Percentiles rank a stretch among this genome's conserved stretches.
phyloP scores from a whole-genome alignment of 2,329 filamentous ascomycete genomes.

The Penicillium sp. region DNA sequence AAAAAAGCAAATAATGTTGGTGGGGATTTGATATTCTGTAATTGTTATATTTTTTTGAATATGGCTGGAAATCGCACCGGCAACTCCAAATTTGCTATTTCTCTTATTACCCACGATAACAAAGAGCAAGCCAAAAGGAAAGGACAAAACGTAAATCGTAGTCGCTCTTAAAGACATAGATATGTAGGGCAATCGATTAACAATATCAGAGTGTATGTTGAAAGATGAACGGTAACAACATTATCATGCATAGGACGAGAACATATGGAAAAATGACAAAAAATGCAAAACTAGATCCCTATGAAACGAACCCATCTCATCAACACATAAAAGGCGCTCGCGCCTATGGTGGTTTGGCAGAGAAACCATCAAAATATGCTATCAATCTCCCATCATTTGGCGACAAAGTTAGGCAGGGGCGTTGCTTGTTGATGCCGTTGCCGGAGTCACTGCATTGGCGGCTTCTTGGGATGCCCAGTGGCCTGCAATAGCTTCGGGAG shows the following conservation, averaged over 20 bases:
- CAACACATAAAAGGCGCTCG: conserved; percentile 1
- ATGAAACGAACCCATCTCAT: neutral
- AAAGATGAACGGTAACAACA: neutral
- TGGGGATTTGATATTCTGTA: neutral
- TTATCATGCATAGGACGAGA: conserved; percentile 15
- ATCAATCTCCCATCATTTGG: neutral
- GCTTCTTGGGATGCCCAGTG: conserved; percentile 37
- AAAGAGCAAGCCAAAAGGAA: neutral
- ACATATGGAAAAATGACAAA: conserved; percentile 20
- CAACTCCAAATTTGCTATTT: conserved; percentile 8
- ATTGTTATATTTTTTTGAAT: conserved; percentile 1
- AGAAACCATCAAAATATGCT: neutral
- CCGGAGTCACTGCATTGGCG: neutral
- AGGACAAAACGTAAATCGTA: neutral
- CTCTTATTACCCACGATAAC: neutral
- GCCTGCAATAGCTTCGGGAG: conserved; percentile 55
- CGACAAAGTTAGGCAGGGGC: neutral
- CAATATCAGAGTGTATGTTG: conserved; percentile 3
- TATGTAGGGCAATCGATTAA: conserved; percentile 6
- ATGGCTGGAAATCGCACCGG: conserved; percentile 3
- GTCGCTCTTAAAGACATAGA: conserved; percentile 1
- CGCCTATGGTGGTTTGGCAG: neutral
- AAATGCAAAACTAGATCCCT: conserved; percentile 15
- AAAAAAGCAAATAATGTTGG: neutral
- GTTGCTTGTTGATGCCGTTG: neutral